Base-by-base conservation (phyloP, 2,329 filamentous ascomycete genomes). In the Aplosporella prunicola region DNA sequence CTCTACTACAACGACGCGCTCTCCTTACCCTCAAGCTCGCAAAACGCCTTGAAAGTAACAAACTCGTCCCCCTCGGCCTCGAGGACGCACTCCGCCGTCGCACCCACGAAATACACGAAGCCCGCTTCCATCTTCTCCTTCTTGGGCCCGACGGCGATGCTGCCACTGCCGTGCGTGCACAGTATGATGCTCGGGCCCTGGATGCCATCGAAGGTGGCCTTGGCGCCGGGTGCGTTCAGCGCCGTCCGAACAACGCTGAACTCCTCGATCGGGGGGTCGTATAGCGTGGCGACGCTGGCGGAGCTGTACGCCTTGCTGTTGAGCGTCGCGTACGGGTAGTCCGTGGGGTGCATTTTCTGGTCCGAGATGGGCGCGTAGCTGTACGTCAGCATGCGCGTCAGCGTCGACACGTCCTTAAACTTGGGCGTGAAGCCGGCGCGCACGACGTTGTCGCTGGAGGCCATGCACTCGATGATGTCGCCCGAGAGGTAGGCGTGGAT, bases 401-500 rank as follows among this genome's bases (percentile, higher is more conserved):
- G 71, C 0, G 87, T 96, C 37, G 78, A 66, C 15, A 96, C 85
- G 50, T 98, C 91, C 66, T 96, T 95, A 73, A 94, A 98, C 60
- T 98, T 98, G 39, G 91, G 91, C 0, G 91, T 98, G 62, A 98
- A 91, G 28, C 91, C 91, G 0, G 91, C 91, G 39, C 91, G 86
- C 35, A 98, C 88, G 23, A 98, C 91, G 48, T 98, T 98, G 71
- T 98, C 91, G n/a, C 85, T 93, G 7, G 86, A 82, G 0, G 91
- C 91, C 91, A 98, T 98, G 69, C 91, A 98, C 64, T 98, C 91
- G 57, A 98, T 87, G 49, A 98, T 94, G 55, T 98, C 89, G 42
- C 85, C 85, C 3, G 80, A 85, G 28, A 93, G 65, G 61, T 98
- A 98, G 32, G 91, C 91, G 59, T 98, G 91, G 51, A 96, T 96